Conservation (phyloP, 176 grass and related monocot genomes). For the Urochloa ruziziensis region DNA sequence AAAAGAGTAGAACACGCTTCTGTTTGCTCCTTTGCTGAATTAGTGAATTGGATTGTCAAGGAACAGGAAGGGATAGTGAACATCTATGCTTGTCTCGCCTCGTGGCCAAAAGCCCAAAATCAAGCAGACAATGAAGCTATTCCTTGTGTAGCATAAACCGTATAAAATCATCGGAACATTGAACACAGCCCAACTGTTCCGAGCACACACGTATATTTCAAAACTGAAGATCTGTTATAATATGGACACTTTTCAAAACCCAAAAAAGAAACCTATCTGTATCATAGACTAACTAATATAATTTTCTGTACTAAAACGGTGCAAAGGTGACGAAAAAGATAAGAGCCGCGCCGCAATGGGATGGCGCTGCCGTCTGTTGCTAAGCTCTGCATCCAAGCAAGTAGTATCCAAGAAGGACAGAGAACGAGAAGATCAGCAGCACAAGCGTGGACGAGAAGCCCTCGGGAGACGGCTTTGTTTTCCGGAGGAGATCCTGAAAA, state of each 20-base stretch:
- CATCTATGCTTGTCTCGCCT: neutral
- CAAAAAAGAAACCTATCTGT: neutral
- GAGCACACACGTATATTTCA: neutral
- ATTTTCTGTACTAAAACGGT: neutral
- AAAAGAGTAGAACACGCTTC: neutral
- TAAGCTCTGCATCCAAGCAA: slow-evolving; percentile 36
- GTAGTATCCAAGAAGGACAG: slow-evolving; percentile 52
- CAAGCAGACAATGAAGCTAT: neutral
- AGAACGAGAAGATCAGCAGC: slow-evolving; percentile 43
- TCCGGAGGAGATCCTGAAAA: slow-evolving; percentile 51
- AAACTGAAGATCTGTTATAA: slow-evolving; percentile 7
- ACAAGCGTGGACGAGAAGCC: slow-evolving; percentile 57
- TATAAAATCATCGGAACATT: neutral
- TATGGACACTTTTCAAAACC: slow-evolving; percentile 1
- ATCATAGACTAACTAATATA: slow-evolving; percentile 3
- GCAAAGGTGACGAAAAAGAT: neutral
- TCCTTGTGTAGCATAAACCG: neutral
- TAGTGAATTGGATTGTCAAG: neutral
- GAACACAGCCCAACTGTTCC: neutral
- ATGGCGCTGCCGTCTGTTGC: neutral
- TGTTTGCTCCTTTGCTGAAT: neutral
- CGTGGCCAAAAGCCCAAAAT: neutral
- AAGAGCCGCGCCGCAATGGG: neutral
- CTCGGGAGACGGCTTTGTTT: slow-evolving; percentile 5
- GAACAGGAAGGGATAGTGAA: neutral